Evolutionary conservation across 2,329 filamentous ascomycete genomes (phyloP), one percentile per base, ranked within the genome.

Genomic region (Botrytis galanthina): DNA sequence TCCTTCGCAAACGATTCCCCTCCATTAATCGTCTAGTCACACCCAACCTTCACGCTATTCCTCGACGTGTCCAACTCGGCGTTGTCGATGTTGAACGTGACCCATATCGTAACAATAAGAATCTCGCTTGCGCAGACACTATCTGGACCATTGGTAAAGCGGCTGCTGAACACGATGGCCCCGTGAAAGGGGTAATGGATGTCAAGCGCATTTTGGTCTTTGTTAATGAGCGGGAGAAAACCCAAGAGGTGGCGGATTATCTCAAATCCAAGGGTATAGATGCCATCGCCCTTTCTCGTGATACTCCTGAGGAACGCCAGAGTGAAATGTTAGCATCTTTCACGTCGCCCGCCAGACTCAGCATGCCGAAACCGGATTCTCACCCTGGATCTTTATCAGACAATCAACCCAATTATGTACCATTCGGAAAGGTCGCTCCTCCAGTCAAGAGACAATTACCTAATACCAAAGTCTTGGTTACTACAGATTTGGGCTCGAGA

Each of bases 41-140:
- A 0, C 96, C 96, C 0, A 98, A 98, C 80, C 87, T 99, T 0
- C 96, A 99, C 83, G 94, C 96, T 74, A 97, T 99, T 78, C 96
- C 96, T 4, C 91, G 96, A 60, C 91, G 96, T 77, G 95, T 99
- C 0, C 95, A 98, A 81, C 90, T 99, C 7, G 94, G 94, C 73
- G 94, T 98, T 51, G 90, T 99, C 42, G 95, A 99, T 80, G 92
- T 97, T 22, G 91, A 95, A 76, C 93, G 92, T 78, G 91, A 97
- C n/a, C 95, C 95, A 0, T 99, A 98, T 84, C 91, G 91, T 75
- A 94, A 96, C 80, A 98, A 97, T 86, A 96, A 97, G 82, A 88
- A 92, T 78, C 88, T 99, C 8, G 97, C 96, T 18, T 98, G 95
- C 81, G 96, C 96, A 5, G 95, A 99, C 80, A 93, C 92, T 20